Evolutionary conservation across 1,139 yeast species (phyloP).

Genomic region (Kurtzmaniella quercitrusa): DNA sequence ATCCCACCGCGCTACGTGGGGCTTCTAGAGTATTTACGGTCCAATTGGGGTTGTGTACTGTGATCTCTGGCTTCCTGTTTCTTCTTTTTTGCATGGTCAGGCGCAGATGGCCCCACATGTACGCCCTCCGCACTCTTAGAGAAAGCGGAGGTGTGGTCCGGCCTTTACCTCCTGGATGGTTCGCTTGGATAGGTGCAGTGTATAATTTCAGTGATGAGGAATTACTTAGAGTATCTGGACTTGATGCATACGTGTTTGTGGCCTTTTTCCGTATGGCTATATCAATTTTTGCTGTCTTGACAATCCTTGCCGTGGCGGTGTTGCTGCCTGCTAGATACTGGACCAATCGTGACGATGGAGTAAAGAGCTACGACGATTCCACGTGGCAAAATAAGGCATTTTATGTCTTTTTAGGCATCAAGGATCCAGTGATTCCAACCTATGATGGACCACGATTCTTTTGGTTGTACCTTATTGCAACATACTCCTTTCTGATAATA

Average conservation of each 20-base stretch:
- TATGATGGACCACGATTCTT: slow-evolving; percentile 33
- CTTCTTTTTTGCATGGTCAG: slow-evolving; percentile 39
- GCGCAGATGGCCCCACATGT: slow-evolving; percentile 48
- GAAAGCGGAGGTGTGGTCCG: slow-evolving; percentile 24
- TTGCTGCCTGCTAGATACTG: slow-evolving; percentile 43
- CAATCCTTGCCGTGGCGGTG: slow-evolving; percentile 35
- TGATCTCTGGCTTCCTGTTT: slow-evolving; percentile 34
- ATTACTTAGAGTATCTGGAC: slow-evolving; percentile 36
- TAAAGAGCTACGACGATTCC: slow-evolving; percentile 25
- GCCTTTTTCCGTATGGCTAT: slow-evolving; percentile 46
- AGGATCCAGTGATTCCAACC: slow-evolving; percentile 1
- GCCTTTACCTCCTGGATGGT: slow-evolving; percentile 34
- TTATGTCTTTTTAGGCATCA: neutral
- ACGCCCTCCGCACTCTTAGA: slow-evolving; percentile 46
- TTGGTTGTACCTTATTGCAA: slow-evolving; percentile 85
- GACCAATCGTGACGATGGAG: slow-evolving; percentile 45
- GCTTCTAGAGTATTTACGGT: slow-evolving; percentile 45
- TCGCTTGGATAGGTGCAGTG: slow-evolving; percentile 40
- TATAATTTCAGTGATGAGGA: slow-evolving; percentile 39
- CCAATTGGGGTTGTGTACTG: slow-evolving; percentile 36
- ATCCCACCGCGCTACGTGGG: slow-evolving; percentile 29
- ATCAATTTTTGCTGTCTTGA: slow-evolving; percentile 31
- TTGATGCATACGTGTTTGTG: slow-evolving; percentile 45
- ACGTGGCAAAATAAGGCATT: neutral
- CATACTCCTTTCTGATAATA: slow-evolving; percentile 74